A percentile compares a stretch with the other conserved stretches of the same genome.
Evolutionary conservation across 2,329 filamentous ascomycete genomes (phyloP).

Genomic region (Colletotrichum liaoningense): DNA sequence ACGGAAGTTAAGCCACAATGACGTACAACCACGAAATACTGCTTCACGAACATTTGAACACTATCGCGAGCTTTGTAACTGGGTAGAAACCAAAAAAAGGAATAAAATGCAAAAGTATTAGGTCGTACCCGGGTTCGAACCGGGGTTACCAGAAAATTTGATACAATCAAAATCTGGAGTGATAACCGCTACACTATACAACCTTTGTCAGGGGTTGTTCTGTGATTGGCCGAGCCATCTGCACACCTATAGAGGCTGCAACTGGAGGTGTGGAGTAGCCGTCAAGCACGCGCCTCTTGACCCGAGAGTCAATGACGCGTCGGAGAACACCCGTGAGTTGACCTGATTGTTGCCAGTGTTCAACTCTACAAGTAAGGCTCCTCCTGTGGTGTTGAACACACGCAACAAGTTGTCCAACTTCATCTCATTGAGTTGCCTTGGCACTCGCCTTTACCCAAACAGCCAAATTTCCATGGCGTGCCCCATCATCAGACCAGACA

Average conservation of each 20-base stretch:
- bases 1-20: too few relatives aligned
- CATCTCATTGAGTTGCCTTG: not conserved
- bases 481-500: not conserved
- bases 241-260: accelerated
- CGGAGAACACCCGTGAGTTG: not conserved
- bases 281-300: not conserved
- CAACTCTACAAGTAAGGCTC: not conserved
- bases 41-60: too few relatives aligned
- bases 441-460: not conserved
- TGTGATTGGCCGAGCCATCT: not conserved
- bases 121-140: slow-evolving; percentile 36
- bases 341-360: not conserved
- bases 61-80: not conserved
- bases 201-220: slow-evolving; percentile 2
- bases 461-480: not conserved
- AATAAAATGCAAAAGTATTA: not conserved
- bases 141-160: slow-evolving; percentile 29
- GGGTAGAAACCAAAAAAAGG: not conserved
- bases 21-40: too few relatives aligned
- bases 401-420: not conserved
- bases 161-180: slow-evolving; percentile 34
- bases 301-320: not conserved
- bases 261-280: not conserved
- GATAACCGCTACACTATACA: slow-evolving; percentile 37
- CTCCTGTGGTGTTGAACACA: not conserved